Conservation (phyloP, 179 eudicot species). For the Heliamphora ciliata region DNA sequence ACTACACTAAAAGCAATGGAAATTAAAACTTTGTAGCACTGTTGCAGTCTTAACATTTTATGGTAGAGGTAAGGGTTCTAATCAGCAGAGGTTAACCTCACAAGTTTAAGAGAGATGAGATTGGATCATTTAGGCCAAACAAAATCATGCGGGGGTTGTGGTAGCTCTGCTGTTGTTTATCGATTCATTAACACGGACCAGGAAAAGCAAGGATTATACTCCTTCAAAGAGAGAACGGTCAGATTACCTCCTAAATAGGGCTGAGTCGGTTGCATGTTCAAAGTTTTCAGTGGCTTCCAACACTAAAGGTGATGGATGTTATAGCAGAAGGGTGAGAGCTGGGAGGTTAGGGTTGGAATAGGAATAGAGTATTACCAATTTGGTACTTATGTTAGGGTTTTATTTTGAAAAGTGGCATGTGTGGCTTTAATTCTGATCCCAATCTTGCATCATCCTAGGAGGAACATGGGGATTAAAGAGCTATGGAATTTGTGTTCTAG, state of each 20-base stretch:
- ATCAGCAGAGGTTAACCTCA: no score
- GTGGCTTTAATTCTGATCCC: neutral
- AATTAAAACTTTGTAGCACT: neutral
- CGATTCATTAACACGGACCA: neutral
- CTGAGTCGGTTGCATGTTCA: neutral
- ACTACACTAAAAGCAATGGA: neutral
- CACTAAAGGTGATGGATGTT: no score
- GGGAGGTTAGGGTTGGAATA: no score
- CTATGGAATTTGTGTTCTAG: neutral
- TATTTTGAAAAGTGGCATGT: neutral
- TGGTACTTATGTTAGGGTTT: neutral
- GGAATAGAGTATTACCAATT: neutral
- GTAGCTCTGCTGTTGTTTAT: neutral
- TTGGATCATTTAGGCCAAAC: no score
- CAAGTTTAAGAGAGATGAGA: no score
- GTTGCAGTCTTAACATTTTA: no score
- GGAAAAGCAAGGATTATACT: neutral
- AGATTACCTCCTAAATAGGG: neutral
- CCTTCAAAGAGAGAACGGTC: neutral
- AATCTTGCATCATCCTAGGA: neutral
- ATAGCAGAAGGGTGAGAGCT: no score
- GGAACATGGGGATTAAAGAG: neutral
- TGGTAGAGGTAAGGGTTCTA: neutral
- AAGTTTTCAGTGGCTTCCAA: neutral
- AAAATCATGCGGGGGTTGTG: neutral